Conservation (phyloP, 2,329 filamentous ascomycete species). For the Hymenoscyphus fraxineus region DNA sequence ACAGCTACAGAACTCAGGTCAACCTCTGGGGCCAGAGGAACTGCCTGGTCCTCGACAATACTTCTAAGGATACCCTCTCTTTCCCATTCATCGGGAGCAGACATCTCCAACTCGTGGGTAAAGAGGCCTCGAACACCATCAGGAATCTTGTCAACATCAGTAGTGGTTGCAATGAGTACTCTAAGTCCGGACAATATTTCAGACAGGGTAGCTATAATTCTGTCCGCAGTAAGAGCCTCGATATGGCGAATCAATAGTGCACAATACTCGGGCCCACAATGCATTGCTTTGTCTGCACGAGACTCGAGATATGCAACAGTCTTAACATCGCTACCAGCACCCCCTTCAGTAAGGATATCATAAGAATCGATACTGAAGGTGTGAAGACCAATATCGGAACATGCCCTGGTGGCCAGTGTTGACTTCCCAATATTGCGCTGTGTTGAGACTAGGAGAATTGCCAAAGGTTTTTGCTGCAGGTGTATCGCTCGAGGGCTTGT, state of each 20-base stretch:
- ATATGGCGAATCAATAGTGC: constrained; percentile 84
- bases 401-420: constrained; percentile 71
- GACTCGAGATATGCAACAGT: constrained; percentile 88
- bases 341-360: constrained; percentile 89
- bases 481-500: constrained; percentile 85
- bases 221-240: constrained; percentile 85
- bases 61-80: constrained; percentile 80
- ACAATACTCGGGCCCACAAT: constrained; percentile 80
- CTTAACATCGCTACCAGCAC: constrained; percentile 85
- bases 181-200: constrained; percentile 76
- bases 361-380: constrained; percentile 86
- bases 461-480: constrained; percentile 80
- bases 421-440: constrained; percentile 92
- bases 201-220: constrained; percentile 80
- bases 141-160: constrained; percentile 89
- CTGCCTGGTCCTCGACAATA: constrained; percentile 70
- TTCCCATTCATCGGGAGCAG: constrained; percentile 86
- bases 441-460: constrained; percentile 83
- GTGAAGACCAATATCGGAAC: constrained; percentile 85
- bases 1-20: constrained; percentile 82
- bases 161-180: constrained; percentile 89
- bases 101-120: constrained; percentile 92
- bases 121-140: constrained; percentile 88
- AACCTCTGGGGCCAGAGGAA: constrained; percentile 77
- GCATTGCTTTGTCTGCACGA: constrained; percentile 81